Evolutionary conservation across 352 stramenopile species (phyloP).

Genomic region (Phytopythium aichiense): DNA sequence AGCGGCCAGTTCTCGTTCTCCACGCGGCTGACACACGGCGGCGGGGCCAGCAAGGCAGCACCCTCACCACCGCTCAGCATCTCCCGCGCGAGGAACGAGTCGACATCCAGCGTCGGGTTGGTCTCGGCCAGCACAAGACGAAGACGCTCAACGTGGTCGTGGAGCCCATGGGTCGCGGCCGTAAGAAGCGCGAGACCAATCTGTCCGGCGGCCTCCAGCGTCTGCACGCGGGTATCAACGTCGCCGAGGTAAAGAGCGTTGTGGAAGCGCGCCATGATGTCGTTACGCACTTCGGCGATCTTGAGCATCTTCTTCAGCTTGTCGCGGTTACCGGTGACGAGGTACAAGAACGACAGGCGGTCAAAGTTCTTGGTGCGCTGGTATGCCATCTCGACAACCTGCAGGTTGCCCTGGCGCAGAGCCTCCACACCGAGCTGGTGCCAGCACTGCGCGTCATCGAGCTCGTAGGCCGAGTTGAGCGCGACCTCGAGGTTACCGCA

Average conservation of each 20-base stretch:
- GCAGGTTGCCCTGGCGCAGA: conserved; percentile 97
- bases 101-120: conserved; percentile 69
- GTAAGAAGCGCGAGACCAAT: conserved; percentile 95
- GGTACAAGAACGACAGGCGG: conserved; percentile 98
- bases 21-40: conserved; percentile 90
- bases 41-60: conserved; percentile 90
- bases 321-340: conserved; percentile 98
- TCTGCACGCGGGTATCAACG: conserved; percentile 92
- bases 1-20: conserved; percentile 97
- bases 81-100: conserved; percentile 64
- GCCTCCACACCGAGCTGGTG: conserved; percentile 96
- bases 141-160: conserved; percentile 94
- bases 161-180: conserved; percentile 93
- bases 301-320: conserved; percentile 99
- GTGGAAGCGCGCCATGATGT: conserved; percentile 99
- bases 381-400: conserved; percentile 99
- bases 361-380: conserved; percentile 99
- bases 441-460: conserved; percentile 96
- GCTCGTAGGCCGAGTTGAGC: conserved; percentile 95
- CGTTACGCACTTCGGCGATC: conserved; percentile 97
- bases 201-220: conserved; percentile 96
- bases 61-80: conserved; percentile 59
- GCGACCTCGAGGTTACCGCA: conserved; percentile 99
- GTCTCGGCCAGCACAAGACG: conserved; percentile 89
- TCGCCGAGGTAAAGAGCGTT: conserved; percentile 98